Evolutionary conservation across 306 rosid genomes (phyloP).

Genomic region (Ceratonia siliqua): DNA sequence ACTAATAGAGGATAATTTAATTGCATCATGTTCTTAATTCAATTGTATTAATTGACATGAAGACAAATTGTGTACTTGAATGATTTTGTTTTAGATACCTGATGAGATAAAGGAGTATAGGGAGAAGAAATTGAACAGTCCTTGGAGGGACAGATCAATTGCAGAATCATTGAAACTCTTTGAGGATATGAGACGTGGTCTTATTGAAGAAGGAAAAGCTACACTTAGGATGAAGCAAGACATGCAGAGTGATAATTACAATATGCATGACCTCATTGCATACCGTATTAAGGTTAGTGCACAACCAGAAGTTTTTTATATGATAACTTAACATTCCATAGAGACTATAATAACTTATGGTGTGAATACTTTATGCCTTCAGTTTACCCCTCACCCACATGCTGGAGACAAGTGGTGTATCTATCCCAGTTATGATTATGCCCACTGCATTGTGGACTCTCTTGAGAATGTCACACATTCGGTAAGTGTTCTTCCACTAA

Average conservation of each 20-base stretch:
- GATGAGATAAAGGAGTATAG: conserved; percentile 89
- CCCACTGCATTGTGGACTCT: conserved; percentile 98
- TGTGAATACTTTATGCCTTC: conserved; percentile 35
- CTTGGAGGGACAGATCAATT: conserved; percentile 94
- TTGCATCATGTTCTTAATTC: conserved; percentile 17
- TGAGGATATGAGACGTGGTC: conserved; percentile 86
- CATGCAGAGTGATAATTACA: conserved; percentile 96
- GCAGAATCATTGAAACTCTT: conserved; percentile 82
- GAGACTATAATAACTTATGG: conserved; percentile 21
- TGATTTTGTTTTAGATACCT: conserved; percentile 66
- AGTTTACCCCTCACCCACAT: conserved; percentile 97
- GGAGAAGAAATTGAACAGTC: conserved; percentile 94
- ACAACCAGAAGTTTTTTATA: conserved; percentile 14
- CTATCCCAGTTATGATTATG: conserved; percentile 95
- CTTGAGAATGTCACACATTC: conserved; percentile 97
- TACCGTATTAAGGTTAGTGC: conserved; percentile 83
- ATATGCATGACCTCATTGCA: conserved; percentile 98
- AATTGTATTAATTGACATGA: conserved; percentile 2
- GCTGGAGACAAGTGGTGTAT: conserved; percentile 99
- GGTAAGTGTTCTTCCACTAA: conserved; percentile 50
- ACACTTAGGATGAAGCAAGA: conserved; percentile 99
- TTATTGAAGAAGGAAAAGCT: conserved; percentile 91
- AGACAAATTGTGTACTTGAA: conserved; percentile 5
- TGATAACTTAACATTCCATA: conserved; percentile 19
- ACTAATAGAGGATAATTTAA: conserved; percentile 19